Evolutionary conservation across 352 stramenopile genomes (phyloP), one percentile per base, ranked within the genome.

Genomic region (Phytophthora foliorum): DNA sequence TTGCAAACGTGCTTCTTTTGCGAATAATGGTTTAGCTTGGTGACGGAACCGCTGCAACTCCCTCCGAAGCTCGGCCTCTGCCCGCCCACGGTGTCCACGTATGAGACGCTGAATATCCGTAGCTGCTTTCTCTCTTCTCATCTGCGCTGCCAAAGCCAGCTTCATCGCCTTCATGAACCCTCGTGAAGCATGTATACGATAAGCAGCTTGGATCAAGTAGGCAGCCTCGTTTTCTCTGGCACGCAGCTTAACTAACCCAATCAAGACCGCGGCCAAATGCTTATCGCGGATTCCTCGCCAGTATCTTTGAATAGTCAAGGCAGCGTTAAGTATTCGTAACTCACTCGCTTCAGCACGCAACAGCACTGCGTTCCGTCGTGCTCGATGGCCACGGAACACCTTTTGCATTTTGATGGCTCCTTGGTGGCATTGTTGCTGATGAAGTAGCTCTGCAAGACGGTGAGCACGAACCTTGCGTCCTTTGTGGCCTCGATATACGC

Each of bases 241-340:
- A 4, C 84, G 82, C 3, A 95, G 67, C 44, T 93, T 87, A 36
- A 93, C 67, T 13, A 94, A 72, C 2, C 86, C 88, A 9, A 93
- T 69, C 2, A 95, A 63, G 41, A 96, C 84, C 1, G 86, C 80
- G 2, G 82, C 73, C 32, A 94, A 63, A 45, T 96, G 88, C 34
- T 93, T 93, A 45, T 94, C 82, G 1, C 87, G 81, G 61, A 93
- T 62, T 0, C 89, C 87, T 24, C 84, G 74, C 89, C 89, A 96
- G 55, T 91, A 77, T 3, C 85, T 75, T 63, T 96, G 89, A 52
- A 95, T 94, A 13, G 82, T 92, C 51, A 91, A 50, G 7, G 76
- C 82, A 0, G 85, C 88, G 14, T 90, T 72, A 14, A 93, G 63
- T 48, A 74, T 63, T 10, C 60, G 70, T 16, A 87, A 29, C 19